Percentiles rank a stretch among this genome's conserved stretches.
Conservation (phyloP, 768 basidiomycete genomes). For the Coprinopsis strossmayeri region DNA sequence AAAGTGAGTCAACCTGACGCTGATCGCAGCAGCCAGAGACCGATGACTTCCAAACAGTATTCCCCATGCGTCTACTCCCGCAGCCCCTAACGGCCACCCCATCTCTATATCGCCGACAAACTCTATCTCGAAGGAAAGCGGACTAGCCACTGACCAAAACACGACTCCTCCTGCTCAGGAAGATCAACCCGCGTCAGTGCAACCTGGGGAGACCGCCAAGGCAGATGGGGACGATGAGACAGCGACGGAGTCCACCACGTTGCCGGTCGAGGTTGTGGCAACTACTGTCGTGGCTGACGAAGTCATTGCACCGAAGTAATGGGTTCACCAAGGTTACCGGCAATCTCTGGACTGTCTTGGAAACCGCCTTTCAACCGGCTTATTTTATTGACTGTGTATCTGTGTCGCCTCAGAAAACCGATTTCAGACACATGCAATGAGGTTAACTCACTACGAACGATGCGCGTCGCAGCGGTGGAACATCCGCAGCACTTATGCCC, state of each 20-base stretch:
- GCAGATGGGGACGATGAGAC: not conserved
- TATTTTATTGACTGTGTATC: constrained; percentile 5
- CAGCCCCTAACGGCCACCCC: constrained; percentile 44
- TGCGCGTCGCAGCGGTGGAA: not conserved
- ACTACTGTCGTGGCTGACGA: not conserved
- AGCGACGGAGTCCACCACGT: not conserved
- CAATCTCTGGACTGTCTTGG: too few species aligned
- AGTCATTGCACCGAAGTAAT: not conserved
- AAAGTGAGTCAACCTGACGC: constrained; percentile 51
- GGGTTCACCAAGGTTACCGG: not conserved
- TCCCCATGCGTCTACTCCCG: constrained; percentile 79
- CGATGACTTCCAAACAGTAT: constrained; percentile 46
- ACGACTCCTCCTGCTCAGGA: constrained; percentile 25
- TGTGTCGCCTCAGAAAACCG: not conserved
- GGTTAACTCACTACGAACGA: not conserved
- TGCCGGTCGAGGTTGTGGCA: not conserved
- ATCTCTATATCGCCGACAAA: constrained; percentile 75
- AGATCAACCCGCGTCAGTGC: constrained; percentile 8
- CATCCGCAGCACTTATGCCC: too few species aligned
- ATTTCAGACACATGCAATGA: not conserved
- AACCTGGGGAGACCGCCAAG: not conserved
- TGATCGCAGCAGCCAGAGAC: constrained; percentile 9
- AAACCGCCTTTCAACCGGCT: not conserved
- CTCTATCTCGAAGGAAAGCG: constrained; percentile 57
- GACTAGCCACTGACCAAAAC: constrained; percentile 34